These are phyloP conservation scores for Colletotrichum truncatum DNA, from an alignment of 2,329 filamentous ascomycete genomes.

Conservation along the genomic window DNA sequence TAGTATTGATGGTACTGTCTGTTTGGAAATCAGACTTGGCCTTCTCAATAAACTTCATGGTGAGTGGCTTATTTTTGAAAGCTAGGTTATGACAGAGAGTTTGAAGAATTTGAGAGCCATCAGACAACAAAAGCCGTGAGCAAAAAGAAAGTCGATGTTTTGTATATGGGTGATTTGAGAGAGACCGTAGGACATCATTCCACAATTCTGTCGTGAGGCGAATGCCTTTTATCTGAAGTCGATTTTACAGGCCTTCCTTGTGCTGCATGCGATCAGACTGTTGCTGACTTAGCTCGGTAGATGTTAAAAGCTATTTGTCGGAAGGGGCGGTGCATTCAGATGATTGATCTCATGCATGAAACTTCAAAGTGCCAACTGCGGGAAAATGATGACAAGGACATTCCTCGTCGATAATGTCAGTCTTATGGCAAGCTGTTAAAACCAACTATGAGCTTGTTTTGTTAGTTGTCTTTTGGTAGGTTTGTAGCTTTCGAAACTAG, in stretches of 20 bases:
- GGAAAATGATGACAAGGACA: neutral
- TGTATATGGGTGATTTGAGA: neutral
- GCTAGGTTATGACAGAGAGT: neutral
- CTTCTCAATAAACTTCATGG: conserved; percentile 35
- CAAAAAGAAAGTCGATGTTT: too few species aligned
- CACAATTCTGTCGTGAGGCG: neutral
- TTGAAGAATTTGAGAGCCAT: neutral
- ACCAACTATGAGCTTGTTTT: neutral
- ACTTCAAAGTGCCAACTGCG: conserved; percentile 2
- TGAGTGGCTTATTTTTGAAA: neutral
- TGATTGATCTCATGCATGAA: conserved; percentile 6
- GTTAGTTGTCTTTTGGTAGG: neutral
- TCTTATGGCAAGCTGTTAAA: neutral
- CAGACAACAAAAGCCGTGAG: neutral
- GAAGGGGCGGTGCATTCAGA: neutral
- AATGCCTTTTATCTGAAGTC: conserved; percentile 3
- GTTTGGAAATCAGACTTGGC: conserved; percentile 44
- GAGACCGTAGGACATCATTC: neutral
- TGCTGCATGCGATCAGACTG: conserved; percentile 4
- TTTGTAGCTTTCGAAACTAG: too few species aligned
- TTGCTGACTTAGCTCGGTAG: neutral
- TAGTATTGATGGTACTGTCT: conserved; percentile 47
- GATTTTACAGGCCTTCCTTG: neutral
- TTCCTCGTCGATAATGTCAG: neutral
- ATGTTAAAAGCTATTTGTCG: neutral